phyloP scores from a whole-genome alignment of 2,329 filamentous ascomycete genomes.

The Diaporthe velutina region DNA sequence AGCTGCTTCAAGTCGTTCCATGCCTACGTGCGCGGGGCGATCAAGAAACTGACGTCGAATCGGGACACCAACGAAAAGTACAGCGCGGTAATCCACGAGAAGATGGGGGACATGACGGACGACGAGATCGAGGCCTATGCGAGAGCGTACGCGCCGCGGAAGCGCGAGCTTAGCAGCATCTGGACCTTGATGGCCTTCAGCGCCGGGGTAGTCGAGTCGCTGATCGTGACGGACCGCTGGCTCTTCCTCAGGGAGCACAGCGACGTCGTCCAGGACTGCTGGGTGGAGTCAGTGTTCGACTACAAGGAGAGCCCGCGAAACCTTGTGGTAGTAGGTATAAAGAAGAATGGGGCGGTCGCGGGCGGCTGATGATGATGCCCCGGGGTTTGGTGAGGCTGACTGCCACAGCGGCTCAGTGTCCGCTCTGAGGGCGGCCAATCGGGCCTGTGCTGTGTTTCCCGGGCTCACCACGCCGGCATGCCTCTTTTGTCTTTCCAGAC shows the following conservation, averaged over 20 bases:
- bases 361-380: background rate
- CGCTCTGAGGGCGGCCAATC: background rate
- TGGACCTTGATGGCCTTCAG: conserved; percentile 99
- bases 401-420: background rate
- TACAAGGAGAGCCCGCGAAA: conserved; percentile 89
- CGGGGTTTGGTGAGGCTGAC: background rate
- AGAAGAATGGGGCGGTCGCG: conserved; percentile 54
- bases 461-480: conserved; percentile 3
- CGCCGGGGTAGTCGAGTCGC: conserved; percentile 86
- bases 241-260: conserved; percentile 84
- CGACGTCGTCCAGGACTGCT: conserved; percentile 78
- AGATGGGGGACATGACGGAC: conserved; percentile 78
- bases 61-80: conserved; percentile 67
- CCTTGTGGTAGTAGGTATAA: conserved; percentile 92
- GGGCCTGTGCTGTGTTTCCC: background rate
- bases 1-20: conserved; percentile 81
- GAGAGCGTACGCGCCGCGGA: conserved; percentile 70
- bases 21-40: conserved; percentile 83
- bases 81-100: conserved; percentile 72
- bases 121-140: conserved; percentile 82
- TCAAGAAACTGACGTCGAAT: conserved; percentile 77
- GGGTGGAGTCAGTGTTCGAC: conserved; percentile 96
- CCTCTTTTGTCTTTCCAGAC: conserved; percentile 8
- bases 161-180: conserved; percentile 85
- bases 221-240: conserved; percentile 93